Base-by-base conservation (phyloP, 305 asterid genomes). In the Salvia sclarea region DNA sequence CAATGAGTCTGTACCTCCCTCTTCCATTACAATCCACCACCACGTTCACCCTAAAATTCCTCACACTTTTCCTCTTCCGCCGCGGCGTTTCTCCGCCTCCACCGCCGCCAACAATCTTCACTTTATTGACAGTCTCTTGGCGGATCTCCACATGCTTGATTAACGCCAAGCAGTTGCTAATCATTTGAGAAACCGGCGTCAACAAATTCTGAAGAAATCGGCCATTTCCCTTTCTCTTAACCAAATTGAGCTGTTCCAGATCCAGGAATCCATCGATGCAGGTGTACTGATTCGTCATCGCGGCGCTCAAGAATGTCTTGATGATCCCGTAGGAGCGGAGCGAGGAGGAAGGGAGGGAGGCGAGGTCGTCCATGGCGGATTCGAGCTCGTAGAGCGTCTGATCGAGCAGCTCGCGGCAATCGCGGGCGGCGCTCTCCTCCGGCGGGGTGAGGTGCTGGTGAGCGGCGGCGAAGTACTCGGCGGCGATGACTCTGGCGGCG, bases 271-370 rank as follows among this genome's bases (percentile, higher is more conserved):
- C 96, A 33, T 80, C 76, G 17, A 86, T 81, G 85, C 96, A 88
- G 16, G 96, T 78, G 43, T 81, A 69, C 56, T 81, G 84, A 38
- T 88, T 88, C 0, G 91, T 88, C 92, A 88, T 88, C 6, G 96
- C 91, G n/a, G 88, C 93, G 30, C 96, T 88, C 21, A 86, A 66
- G 21, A 88, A 89, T 66, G 88, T 80, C 55, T 81, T 81, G 83
- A 83, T 69, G 45, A 73, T 69, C 2, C 82, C 84, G 41, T 84
- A 82, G 0, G 86, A 66, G 25, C 68, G 74, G 17, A 74, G 72
- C 2, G 16, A 17, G 12, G 80, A 56, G 2, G 72, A 47, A 21
- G 76, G 79, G n/a, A 37, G 37, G 3, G 77, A 45, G 35, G 70
- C 73, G 68, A 82, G 45, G 57, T 78, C 79, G 2, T 72, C 66